phyloP scores from a whole-genome alignment of 2,329 filamentous ascomycete species.

The Claviceps capensis region DNA sequence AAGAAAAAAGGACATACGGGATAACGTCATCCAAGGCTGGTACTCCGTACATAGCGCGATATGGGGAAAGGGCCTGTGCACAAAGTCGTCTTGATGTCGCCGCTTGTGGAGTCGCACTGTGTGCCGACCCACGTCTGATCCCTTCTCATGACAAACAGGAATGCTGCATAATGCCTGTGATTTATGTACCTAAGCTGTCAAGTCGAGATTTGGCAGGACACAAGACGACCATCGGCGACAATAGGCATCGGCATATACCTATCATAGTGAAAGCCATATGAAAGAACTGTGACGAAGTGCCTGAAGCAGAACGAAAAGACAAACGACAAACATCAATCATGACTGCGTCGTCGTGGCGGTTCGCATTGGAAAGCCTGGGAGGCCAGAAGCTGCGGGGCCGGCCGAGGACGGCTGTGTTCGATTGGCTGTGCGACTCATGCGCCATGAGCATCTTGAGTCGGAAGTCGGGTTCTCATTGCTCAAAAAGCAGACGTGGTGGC shows the following conservation, averaged over 20 bases:
- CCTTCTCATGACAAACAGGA: neutral
- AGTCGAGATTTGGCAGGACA: neutral
- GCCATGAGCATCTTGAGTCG: neutral
- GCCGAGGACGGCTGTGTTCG: no score
- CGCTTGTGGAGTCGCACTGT: neutral
- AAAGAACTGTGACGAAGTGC: neutral
- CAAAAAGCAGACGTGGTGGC: neutral
- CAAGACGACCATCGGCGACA: neutral
- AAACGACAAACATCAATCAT: no score
- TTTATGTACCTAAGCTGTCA: neutral
- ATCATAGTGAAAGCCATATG: no score
- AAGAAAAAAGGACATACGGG: neutral
- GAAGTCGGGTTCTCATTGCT: no score
- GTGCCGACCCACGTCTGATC: neutral
- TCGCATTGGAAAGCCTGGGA: no score
- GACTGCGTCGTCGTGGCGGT: neutral
- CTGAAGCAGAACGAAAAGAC: neutral
- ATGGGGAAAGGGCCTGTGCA: neutral
- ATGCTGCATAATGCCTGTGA: neutral
- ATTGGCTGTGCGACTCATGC: neutral
- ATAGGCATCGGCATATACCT: no score
- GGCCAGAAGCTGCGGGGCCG: neutral
- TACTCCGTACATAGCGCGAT: constrained; percentile 1
- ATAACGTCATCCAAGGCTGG: constrained; percentile 3
- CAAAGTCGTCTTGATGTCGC: neutral